Evolutionary conservation across 495 filamentous ascomycete species (phyloP).

Genomic region (Penicillium arizonense): DNA sequence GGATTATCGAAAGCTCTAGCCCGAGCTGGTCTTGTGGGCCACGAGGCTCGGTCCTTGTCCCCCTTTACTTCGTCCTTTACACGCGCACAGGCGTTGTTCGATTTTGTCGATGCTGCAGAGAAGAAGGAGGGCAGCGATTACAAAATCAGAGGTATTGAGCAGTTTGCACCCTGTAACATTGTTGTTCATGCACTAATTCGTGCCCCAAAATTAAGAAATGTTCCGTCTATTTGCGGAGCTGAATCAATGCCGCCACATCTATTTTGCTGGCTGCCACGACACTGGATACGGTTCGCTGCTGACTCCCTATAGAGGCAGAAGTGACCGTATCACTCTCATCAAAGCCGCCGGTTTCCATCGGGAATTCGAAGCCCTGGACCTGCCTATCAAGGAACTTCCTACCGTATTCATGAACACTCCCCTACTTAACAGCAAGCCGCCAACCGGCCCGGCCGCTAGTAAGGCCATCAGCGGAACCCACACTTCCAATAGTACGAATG

Average conservation of each 20-base stretch:
- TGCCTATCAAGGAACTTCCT: constrained; percentile 44
- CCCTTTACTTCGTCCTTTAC: constrained; percentile 59
- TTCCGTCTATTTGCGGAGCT: constrained; percentile 58
- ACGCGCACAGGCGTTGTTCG: constrained; percentile 56
- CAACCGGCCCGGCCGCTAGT: constrained; percentile 4
- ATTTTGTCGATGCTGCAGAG: constrained; percentile 61
- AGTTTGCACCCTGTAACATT: neutral
- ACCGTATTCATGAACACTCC: constrained; percentile 42
- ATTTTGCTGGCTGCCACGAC: constrained; percentile 64
- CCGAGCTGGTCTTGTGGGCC: constrained; percentile 44
- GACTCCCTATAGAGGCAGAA: constrained; percentile 45
- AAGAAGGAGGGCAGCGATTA: constrained; percentile 59
- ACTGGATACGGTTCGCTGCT: constrained; percentile 56
- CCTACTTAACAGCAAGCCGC: constrained; percentile 20
- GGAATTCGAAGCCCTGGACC: constrained; percentile 32
- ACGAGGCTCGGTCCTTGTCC: constrained; percentile 52
- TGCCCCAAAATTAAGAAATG: constrained; percentile 38
- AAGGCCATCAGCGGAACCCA: constrained; percentile 1
- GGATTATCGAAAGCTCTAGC: constrained; percentile 51
- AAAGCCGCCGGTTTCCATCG: constrained; percentile 38
- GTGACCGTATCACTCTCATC: constrained; percentile 53
- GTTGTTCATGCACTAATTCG: neutral
- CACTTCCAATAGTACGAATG: constrained; percentile 6
- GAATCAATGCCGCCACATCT: constrained; percentile 64
- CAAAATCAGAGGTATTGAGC: constrained; percentile 53